Percentiles rank a stretch among this genome's conserved stretches.
phyloP scores from a whole-genome alignment of 805 yeast genomes.

The Metschnikowia henanensis region DNA sequence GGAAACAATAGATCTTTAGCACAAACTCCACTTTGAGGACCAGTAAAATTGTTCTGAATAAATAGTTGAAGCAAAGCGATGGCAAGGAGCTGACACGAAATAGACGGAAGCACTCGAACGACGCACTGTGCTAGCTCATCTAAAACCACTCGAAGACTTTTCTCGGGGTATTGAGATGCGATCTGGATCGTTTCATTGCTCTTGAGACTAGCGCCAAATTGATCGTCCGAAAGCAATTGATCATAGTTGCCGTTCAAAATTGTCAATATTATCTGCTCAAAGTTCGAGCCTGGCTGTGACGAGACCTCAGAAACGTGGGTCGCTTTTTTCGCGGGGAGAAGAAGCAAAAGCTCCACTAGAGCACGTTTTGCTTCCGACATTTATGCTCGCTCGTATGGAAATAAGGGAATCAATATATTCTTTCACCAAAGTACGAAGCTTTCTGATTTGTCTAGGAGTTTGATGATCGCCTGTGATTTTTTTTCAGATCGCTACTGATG shows the following conservation, averaged over 20 bases:
- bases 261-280: not conserved
- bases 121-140: constrained; percentile 8
- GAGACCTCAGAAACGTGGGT: not conserved
- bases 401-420: not conserved
- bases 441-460: no score
- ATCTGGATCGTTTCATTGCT: constrained; percentile 14
- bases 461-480: no score
- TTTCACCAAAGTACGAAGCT: no score
- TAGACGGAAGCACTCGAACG: constrained; percentile 6
- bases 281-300: constrained; percentile 1
- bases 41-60: constrained; percentile 78
- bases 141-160: constrained; percentile 21
- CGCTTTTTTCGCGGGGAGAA: constrained; percentile 12
- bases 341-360: constrained; percentile 19
- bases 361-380: constrained; percentile 7
- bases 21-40: constrained; percentile 58
- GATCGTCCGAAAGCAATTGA: constrained; percentile 23
- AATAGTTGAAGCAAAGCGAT: constrained; percentile 66
- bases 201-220: constrained; percentile 21
- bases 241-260: constrained; percentile 26
- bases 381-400: not conserved
- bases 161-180: constrained; percentile 23
- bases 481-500: no score
- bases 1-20: constrained; percentile 33
- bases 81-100: constrained; percentile 42